Percentiles rank a stretch among this genome's conserved stretches.
phyloP scores from a whole-genome alignment of 1,284 basidiomycete species.

The Crepidotus sp. region DNA sequence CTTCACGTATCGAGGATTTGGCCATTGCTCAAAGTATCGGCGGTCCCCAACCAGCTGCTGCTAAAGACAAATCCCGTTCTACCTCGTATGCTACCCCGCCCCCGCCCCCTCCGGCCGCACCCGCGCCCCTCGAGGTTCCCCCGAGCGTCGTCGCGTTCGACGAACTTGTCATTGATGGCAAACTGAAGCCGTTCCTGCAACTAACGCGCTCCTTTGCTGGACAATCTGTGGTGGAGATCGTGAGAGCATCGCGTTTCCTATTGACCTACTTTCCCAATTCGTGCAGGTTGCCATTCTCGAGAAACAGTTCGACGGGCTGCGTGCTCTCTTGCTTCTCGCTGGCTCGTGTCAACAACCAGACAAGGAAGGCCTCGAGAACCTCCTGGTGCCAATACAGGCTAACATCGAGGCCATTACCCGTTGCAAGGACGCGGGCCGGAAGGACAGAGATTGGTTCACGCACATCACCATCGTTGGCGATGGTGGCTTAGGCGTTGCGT shows the following conservation, averaged over 20 bases:
- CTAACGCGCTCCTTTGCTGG: conserved; percentile 72
- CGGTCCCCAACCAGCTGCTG: conserved; percentile 18
- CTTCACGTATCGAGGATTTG: conserved; percentile 90
- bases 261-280: not conserved
- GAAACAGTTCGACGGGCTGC: conserved; percentile 63
- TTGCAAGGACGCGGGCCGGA: conserved; percentile 76
- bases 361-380: conserved; percentile 44
- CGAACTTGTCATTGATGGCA: conserved; percentile 61
- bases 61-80: conserved; percentile 23
- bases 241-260: not conserved
- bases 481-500: conserved; percentile 81
- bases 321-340: conserved; percentile 60
- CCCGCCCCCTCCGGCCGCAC: conserved; percentile 32
- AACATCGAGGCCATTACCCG: conserved; percentile 72
- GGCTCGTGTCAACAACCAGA: conserved; percentile 77
- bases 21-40: conserved; percentile 41
- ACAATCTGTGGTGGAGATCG: conserved; percentile 64
- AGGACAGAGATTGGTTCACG: conserved; percentile 75
- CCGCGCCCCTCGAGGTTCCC: conserved; percentile 31
- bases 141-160: conserved; percentile 69
- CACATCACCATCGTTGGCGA: conserved; percentile 81
- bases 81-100: conserved; percentile 31
- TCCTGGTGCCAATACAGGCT: conserved; percentile 68
- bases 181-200: conserved; percentile 66
- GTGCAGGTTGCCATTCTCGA: conserved; percentile 61